Evolutionary conservation across 2,329 filamentous ascomycete genomes (phyloP).

Genomic region (Fusarium sacchari): DNA sequence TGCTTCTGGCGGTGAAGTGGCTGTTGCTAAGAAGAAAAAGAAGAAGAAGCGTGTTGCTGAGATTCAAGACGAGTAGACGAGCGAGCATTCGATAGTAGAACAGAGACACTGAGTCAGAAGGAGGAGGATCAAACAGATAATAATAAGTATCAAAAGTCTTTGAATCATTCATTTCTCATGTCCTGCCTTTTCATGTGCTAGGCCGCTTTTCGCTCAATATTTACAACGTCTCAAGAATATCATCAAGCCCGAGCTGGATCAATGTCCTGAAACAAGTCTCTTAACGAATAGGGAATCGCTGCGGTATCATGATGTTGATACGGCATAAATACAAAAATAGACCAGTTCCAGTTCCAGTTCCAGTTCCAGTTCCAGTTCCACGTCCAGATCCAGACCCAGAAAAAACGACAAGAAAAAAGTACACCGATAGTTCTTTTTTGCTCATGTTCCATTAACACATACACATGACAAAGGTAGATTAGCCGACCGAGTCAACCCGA

Average conservation of each 20-base stretch:
- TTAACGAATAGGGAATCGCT: conserved; percentile 40
- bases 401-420: conserved; percentile 30
- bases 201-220: neutral
- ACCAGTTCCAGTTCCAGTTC: neutral
- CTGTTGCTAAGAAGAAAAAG: conserved; percentile 61
- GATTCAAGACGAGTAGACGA: conserved; percentile 41
- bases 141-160: conserved; percentile 2
- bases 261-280: conserved; percentile 26
- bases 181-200: conserved; percentile 1
- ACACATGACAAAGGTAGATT: conserved; percentile 37
- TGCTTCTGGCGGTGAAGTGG: conserved; percentile 34
- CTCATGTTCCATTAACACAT: conserved; percentile 47
- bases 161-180: conserved; percentile 1
- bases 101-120: conserved; percentile 9
- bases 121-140: conserved; percentile 17
- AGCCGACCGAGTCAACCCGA: conserved; percentile 14
- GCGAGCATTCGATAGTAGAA: conserved; percentile 18
- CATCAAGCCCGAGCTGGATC: conserved; percentile 1
- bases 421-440: conserved; percentile 42
- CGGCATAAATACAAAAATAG: conserved; percentile 44
- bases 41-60: conserved; percentile 52
- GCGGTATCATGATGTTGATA: conserved; percentile 41
- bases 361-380: neutral
- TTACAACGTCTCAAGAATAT: neutral
- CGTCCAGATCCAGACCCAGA: conserved; percentile 11